Conservation (phyloP, 495 filamentous ascomycete genomes). For the Aspergillus heteromorphus region DNA sequence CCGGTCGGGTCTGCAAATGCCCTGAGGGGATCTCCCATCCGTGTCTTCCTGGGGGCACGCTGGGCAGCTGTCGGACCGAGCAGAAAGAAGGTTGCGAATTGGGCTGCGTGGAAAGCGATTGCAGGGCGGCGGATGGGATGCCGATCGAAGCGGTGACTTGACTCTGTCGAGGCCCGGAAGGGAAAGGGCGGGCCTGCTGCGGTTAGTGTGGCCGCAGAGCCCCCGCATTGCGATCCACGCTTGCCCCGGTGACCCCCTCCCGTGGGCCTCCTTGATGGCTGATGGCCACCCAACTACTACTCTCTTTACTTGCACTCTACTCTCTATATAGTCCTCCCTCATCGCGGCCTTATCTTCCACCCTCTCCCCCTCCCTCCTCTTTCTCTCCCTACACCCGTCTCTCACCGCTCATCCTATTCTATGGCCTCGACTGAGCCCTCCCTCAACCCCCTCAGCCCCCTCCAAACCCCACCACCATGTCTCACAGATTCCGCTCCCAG, state of each 20-base stretch:
- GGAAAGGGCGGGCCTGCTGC: neutral
- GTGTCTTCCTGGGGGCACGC: no score
- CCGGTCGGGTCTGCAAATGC: neutral
- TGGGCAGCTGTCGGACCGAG: no score
- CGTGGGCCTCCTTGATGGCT: neutral
- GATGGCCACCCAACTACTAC: neutral
- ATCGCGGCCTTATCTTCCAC: neutral
- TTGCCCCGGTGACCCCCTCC: neutral
- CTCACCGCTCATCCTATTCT: neutral
- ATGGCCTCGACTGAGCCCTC: neutral
- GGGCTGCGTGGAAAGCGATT: neutral
- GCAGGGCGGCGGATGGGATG: neutral
- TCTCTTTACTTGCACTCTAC: no score
- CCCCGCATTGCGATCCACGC: neutral
- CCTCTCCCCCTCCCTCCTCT: neutral
- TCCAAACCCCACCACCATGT: conserved; percentile 19
- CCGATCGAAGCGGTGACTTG: neutral
- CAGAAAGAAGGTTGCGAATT: neutral
- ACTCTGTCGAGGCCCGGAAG: neutral
- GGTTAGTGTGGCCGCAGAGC: neutral
- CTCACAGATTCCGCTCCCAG: conserved; percentile 17
- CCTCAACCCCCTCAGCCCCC: neutral
- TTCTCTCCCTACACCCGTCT: neutral
- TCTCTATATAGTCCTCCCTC: neutral
- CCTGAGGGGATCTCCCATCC: no score